Evolutionary conservation across 2,329 filamentous ascomycete species (phyloP).

Genomic region (Fusarium sp.): DNA sequence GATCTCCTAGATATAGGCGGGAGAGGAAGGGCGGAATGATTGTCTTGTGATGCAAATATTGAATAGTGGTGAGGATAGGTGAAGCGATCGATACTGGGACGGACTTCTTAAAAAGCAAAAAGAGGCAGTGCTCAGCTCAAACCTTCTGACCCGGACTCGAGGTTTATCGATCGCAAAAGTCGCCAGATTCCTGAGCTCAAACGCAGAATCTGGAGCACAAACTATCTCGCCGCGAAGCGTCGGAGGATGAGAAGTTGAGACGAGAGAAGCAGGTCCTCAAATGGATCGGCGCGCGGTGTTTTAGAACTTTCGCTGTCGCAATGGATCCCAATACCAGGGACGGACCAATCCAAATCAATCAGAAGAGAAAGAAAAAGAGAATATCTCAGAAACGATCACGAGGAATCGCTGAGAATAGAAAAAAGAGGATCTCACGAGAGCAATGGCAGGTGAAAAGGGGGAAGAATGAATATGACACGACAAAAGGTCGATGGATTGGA

Average conservation of each 20-base stretch:
- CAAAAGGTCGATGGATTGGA: constrained; percentile 35
- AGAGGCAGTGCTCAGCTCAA: constrained; percentile 53
- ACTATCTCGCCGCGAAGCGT: constrained; percentile 36
- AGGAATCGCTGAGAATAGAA: constrained; percentile 31
- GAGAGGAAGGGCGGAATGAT: constrained; percentile 50
- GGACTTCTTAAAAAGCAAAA: constrained; percentile 51
- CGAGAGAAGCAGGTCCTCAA: constrained; percentile 21
- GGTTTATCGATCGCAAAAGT: constrained; percentile 41
- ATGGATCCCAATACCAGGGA: constrained; percentile 24
- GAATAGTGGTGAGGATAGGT: constrained; percentile 49
- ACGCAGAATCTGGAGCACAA: constrained; percentile 8
- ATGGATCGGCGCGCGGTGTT: constrained; percentile 35
- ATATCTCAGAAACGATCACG: constrained; percentile 28
- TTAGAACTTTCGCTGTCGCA: constrained; percentile 35
- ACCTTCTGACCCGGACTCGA: constrained; percentile 47
- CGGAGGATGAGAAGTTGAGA: constrained; percentile 19
- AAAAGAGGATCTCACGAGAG: constrained; percentile 36
- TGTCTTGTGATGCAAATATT: constrained; percentile 45
- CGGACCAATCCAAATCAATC: constrained; percentile 31
- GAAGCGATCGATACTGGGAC: constrained; percentile 53
- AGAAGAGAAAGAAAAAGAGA: constrained; percentile 14
- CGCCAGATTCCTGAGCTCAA: constrained; percentile 25
- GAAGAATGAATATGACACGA: constrained; percentile 39
- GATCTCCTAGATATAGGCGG: constrained; percentile 45
- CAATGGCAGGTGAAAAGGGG: constrained; percentile 32